Evolutionary conservation across 176 grass and related monocot genomes (phyloP), one percentile per base, ranked within the genome.

Genomic region (Saccharum officinarum): DNA sequence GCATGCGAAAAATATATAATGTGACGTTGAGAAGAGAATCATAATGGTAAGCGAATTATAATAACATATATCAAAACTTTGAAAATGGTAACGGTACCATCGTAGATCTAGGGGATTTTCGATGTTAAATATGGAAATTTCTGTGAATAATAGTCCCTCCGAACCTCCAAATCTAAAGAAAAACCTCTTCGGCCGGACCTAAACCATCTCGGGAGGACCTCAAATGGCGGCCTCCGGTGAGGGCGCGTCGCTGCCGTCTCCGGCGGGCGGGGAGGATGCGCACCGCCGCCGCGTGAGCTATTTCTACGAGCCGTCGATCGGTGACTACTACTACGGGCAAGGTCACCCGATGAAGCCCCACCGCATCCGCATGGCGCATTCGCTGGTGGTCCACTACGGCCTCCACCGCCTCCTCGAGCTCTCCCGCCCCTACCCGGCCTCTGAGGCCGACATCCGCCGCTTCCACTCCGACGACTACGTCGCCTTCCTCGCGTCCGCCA

Each of bases 261-360:
- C 89, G 41, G 92, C 87, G 40, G 61, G 89, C 8, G 79, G 85
- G 15, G 78, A 85, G 45, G 92, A 91, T 34, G 75, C 46, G 7
- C 79, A 18, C 54, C 87, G 87, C 57, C 88, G 94, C 26, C 87
- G 92, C 3, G 94, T 97, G 52, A 97, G 94, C 87, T 97, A 97
- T 80, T 97, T 97, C 92, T 97, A 97, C 87, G 94, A 97, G 89
- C 94, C 94, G 40, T 86, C 85, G 7, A 97, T 97, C 71, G 94
- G 92, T 8, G 94, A 97, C 82, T 97, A 97, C 85, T 97, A 97
- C 92, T 97, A 97, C 83, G 94, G 94, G 47, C 94, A 97, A 84
- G 94, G 94, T 10, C 94, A 97, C 84, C 94, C 94, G 46, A 97
- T 97, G 94, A 97, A 97, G 83, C 94, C 94, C 47, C 94, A 97